Evolutionary conservation across 2,329 filamentous ascomycete genomes (phyloP).

Genomic region (Clonostachys sp.): DNA sequence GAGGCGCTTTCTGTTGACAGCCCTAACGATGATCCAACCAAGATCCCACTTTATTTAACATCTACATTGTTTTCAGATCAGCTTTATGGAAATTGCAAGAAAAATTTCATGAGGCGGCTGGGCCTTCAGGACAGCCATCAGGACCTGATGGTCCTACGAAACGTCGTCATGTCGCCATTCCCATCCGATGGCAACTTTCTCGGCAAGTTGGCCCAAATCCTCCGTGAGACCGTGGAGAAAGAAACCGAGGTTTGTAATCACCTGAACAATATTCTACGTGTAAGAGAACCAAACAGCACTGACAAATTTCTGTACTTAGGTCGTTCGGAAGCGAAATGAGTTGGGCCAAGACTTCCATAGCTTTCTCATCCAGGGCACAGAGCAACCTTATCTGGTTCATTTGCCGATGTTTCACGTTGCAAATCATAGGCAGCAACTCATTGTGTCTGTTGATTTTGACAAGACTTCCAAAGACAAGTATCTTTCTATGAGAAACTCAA

Average conservation of each 20-base stretch:
- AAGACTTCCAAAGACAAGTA: constrained; percentile 8
- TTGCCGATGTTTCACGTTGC: constrained; percentile 31
- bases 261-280: background rate
- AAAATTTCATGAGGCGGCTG: constrained; percentile 34
- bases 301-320: constrained; percentile 3
- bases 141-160: constrained; percentile 36
- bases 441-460: constrained; percentile 20
- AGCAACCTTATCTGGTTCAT: constrained; percentile 23
- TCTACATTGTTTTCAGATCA: constrained; percentile 33
- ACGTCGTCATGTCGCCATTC: constrained; percentile 42
- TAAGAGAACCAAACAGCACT: background rate
- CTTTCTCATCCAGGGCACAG: constrained; percentile 30
- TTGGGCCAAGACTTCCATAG: constrained; percentile 22
- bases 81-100: constrained; percentile 32
- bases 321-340: constrained; percentile 26
- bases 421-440: constrained; percentile 31
- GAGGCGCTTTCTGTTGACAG: constrained; percentile 33
- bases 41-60: constrained; percentile 36
- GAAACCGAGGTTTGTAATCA: constrained; percentile 9
- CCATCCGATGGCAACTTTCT: constrained; percentile 32
- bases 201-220: constrained; percentile 21
- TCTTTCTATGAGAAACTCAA: constrained; percentile 11
- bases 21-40: constrained; percentile 27
- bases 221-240: constrained; percentile 19
- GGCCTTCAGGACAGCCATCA: constrained; percentile 20